Evolutionary conservation across 2,329 filamentous ascomycete species (phyloP), one percentile per base, ranked within the genome.

Genomic region (Aspergillus pseudoterreus): DNA sequence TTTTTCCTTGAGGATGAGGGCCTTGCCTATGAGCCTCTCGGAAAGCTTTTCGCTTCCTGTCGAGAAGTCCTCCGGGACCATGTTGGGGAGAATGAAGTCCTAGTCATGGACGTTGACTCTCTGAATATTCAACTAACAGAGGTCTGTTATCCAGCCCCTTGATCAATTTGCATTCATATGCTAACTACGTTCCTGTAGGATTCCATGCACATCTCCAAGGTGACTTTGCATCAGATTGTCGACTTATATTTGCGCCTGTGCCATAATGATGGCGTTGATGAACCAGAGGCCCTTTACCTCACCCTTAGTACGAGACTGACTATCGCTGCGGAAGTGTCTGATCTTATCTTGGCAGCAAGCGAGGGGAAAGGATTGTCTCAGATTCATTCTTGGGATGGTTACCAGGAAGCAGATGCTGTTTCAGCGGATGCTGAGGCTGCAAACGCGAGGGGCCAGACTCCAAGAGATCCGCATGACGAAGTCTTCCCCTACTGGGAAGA

Each of bases 211-310:
- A 66, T 76, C 44, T 70, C 73, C 57, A 70, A 76, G 59, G 68
- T 80, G 55, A 78, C 78, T 44, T 71, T 87, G 47, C 71, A 77
- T 43, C 76, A 84, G 51, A 72, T 88, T 42, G 68, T 87, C 52
- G 75, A 82, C 47, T 65, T 86, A 43, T 85, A 85, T 60, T 67
- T 84, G 52, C 73, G 75, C 14, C 70, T 88, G 43, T 77, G 80
- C 57, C 74, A 74, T 30, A 84, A 87, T 61, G 84, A 86, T 63
- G 81, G 77, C 21, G 66, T 74, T 38, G 70, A 76, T 47, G 66
- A 75, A 19, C 76, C 78, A 2, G 75, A 80, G 30, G 78, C 82
- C 14, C 73, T 86, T n/a, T 82, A 83, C 58, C 71, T 87, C 50
- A 75, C 74, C 9, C 71, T 88, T 46, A 73, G 71, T 47, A 78